These are phyloP conservation scores for Wickerhamiella kazuoi DNA, from an alignment of 805 yeast genomes.

Conservation along the genomic window DNA sequence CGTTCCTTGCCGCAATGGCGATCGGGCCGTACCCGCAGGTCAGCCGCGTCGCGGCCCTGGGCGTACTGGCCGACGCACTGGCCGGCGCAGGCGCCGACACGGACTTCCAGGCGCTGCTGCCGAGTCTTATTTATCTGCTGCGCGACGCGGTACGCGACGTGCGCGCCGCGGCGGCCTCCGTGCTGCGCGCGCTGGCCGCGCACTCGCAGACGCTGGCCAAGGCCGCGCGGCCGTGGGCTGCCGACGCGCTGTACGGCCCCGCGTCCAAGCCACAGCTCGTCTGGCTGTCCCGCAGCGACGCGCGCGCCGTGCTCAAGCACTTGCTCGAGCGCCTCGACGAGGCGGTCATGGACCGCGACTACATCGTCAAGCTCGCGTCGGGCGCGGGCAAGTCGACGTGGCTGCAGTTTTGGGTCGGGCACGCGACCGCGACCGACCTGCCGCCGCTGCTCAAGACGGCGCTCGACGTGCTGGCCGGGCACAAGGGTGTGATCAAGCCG, in stretches of 20 bases:
- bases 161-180: constrained; percentile 16
- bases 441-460: constrained; percentile 41
- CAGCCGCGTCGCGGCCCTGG: constrained; percentile 22
- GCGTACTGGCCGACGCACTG: constrained; percentile 9
- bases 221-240: constrained; percentile 17
- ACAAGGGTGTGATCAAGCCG: constrained; percentile 24
- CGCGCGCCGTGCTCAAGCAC: constrained; percentile 26
- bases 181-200: constrained; percentile 6
- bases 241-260: constrained; percentile 35
- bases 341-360: constrained; percentile 33
- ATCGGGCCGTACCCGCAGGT: constrained; percentile 20
- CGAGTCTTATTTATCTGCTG: constrained; percentile 19
- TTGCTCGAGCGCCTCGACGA: constrained; percentile 26
- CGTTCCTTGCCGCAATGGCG: constrained; percentile 23
- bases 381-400: constrained; percentile 14
- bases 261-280: constrained; percentile 28
- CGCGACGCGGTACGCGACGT: constrained; percentile 20
- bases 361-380: constrained; percentile 22
- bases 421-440: constrained; percentile 24
- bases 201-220: constrained; percentile 6
- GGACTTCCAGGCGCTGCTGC: constrained; percentile 23
- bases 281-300: constrained; percentile 44
- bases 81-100: constrained; percentile 1
- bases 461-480: constrained; percentile 28
- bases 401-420: constrained; percentile 15